These are phyloP conservation scores for Paraphysoderma sedebokerense DNA, from an alignment of 371 early-diverging fungal species.

Conservation along the genomic window DNA sequence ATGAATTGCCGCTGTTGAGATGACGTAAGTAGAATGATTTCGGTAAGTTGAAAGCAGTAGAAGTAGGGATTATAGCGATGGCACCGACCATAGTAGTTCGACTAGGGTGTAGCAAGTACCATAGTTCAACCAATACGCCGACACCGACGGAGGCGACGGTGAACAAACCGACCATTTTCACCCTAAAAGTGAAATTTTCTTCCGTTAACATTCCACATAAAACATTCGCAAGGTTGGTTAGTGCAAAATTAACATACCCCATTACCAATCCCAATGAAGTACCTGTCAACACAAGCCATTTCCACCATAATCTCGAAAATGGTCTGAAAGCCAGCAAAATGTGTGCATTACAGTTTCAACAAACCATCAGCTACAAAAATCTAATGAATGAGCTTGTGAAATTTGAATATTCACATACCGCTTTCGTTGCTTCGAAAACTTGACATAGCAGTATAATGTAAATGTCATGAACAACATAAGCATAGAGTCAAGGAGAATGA, in stretches of 20 bases:
- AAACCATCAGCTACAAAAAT: neutral
- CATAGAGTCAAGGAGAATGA: conserved; percentile 88
- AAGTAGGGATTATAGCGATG: too few species aligned
- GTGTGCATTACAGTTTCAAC: conserved; percentile 8
- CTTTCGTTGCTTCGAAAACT: conserved; percentile 64
- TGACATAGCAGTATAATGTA: conserved; percentile 65
- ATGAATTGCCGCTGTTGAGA: conserved; percentile 35
- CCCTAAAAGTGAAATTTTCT: conserved; percentile 23
- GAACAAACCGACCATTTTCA: conserved; percentile 91
- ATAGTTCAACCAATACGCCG: conserved; percentile 74
- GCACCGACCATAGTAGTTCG: too few species aligned
- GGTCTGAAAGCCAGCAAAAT: conserved; percentile 10
- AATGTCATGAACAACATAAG: conserved; percentile 71
- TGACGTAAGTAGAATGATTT: too few species aligned
- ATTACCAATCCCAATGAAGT: conserved; percentile 43
- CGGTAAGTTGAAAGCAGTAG: too few species aligned
- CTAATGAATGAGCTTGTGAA: neutral
- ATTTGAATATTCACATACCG: conserved; percentile 15
- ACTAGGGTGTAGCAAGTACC: conserved; percentile 73
- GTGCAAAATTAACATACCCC: conserved; percentile 21
- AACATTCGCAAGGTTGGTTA: conserved; percentile 7
- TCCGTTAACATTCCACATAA: neutral
- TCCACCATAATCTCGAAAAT: conserved; percentile 52
- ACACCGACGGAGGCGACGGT: conserved; percentile 67
- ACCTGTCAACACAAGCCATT: conserved; percentile 55